Percentiles rank a stretch among this genome's conserved stretches.
Evolutionary conservation across 192 early-diverging fungal species (phyloP).

Genomic region (Backusella tarrabulga): DNA sequence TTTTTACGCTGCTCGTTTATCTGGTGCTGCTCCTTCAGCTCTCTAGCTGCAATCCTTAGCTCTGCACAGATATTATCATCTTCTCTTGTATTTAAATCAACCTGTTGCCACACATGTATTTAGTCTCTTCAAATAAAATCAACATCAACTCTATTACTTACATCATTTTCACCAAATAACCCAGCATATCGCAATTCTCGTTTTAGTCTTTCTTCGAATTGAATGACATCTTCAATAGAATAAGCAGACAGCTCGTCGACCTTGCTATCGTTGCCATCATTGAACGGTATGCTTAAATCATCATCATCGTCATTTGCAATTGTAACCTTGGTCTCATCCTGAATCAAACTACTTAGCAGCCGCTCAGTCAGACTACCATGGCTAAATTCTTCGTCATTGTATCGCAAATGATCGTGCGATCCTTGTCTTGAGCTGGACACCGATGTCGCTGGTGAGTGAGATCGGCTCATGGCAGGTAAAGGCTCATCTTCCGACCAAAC

Average conservation of each 20-base stretch:
- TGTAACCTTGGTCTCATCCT: constrained; percentile 42
- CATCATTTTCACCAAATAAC: constrained; percentile 75
- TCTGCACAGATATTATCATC: constrained; percentile 75
- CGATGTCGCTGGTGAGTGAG: not conserved
- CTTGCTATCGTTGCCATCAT: constrained; percentile 49
- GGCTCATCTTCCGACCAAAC: constrained; percentile 66
- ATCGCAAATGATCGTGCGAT: constrained; percentile 6
- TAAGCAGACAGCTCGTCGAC: constrained; percentile 43
- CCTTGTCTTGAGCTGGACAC: not conserved
- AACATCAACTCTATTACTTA: constrained; percentile 24
- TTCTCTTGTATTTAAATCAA: constrained; percentile 67
- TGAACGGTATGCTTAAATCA: constrained; percentile 8
- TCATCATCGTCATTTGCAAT: constrained; percentile 57
- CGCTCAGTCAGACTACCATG: constrained; percentile 72
- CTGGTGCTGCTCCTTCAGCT: constrained; percentile 67
- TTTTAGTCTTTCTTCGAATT: constrained; percentile 73
- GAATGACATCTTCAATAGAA: not conserved
- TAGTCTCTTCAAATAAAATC: not conserved
- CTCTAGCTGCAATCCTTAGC: constrained; percentile 64
- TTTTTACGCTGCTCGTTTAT: constrained; percentile 69
- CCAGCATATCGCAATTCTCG: constrained; percentile 84
- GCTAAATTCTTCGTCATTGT: constrained; percentile 15
- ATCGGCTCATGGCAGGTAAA: constrained; percentile 29
- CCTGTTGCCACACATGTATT: constrained; percentile 27
- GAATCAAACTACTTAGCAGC: constrained; percentile 63